phyloP scores from a whole-genome alignment of 2,329 filamentous ascomycete genomes.

The Neopestalotiopsis sp. region DNA sequence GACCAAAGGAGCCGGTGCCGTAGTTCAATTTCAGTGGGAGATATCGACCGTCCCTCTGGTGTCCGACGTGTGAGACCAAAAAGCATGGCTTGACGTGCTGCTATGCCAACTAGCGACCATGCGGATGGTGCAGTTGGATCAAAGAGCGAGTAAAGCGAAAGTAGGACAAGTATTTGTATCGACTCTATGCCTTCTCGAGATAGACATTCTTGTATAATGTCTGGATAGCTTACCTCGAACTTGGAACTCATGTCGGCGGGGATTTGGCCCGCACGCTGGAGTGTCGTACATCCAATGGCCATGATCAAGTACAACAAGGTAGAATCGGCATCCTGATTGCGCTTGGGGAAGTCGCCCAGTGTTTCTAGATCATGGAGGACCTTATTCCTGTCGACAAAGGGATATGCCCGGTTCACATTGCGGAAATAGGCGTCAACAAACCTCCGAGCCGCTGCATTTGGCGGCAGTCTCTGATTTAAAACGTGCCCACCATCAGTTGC shows the following conservation, averaged over 20 bases:
- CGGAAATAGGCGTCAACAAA: slow-evolving; percentile 52
- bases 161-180: slow-evolving; percentile 46
- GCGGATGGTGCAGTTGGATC: slow-evolving; percentile 46
- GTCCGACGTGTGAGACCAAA: slow-evolving; percentile 42
- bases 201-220: slow-evolving; percentile 48
- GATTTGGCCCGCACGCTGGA: slow-evolving; percentile 48
- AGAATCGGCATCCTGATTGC: slow-evolving; percentile 35
- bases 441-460: slow-evolving; percentile 34
- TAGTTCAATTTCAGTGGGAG: slow-evolving; percentile 34
- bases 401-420: slow-evolving; percentile 51
- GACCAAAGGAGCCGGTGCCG: slow-evolving; percentile 51
- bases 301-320: slow-evolving; percentile 49
- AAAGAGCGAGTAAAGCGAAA: slow-evolving; percentile 50
- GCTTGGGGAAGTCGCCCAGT: slow-evolving; percentile 30
- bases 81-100: slow-evolving; percentile 44
- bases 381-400: slow-evolving; percentile 46
- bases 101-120: slow-evolving; percentile 47
- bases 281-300: slow-evolving; percentile 51
- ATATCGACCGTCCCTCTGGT: slow-evolving; percentile 33
- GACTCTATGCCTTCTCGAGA: slow-evolving; percentile 41
- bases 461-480: slow-evolving; percentile 23
- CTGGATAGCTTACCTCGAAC: slow-evolving; percentile 44
- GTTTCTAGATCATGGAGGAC: slow-evolving; percentile 41
- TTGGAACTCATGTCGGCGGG: slow-evolving; percentile 36
- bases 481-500: slow-evolving; percentile 3